phyloP scores from a whole-genome alignment of 176 grass and related monocot species.

The Secale cereale region DNA sequence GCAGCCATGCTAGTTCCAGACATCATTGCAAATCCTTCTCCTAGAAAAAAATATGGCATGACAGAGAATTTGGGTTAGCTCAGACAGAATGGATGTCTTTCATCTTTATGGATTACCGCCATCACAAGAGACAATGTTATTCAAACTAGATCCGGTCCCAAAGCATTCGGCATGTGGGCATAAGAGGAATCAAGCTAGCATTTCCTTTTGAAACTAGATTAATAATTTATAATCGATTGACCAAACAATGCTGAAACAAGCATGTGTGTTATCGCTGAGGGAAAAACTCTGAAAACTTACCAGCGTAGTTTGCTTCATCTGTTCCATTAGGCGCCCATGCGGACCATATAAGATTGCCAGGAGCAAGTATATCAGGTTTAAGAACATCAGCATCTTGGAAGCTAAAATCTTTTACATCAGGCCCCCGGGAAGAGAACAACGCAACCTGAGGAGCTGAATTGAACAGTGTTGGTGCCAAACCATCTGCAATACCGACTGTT shows the following conservation, averaged over 20 bases:
- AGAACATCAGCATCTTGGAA: constrained; percentile 99
- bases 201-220: background rate
- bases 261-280: background rate
- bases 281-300: constrained; percentile 30
- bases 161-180: background rate
- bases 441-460: constrained; percentile 98
- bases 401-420: constrained; percentile 99
- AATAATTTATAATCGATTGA: background rate
- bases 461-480: constrained; percentile 81
- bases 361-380: constrained; percentile 93
- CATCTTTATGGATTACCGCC: background rate
- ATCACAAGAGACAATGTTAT: background rate
- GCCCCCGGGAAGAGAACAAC: constrained; percentile 90
- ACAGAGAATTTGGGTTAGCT: background rate
- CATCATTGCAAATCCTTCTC: constrained; percentile 96
- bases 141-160: background rate
- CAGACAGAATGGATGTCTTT: background rate
- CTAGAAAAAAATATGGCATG: constrained; percentile 24
- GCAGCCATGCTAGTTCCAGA: constrained; percentile 99
- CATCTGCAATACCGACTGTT: constrained; percentile 80
- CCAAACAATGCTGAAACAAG: background rate
- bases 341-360: constrained; percentile 94
- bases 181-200: background rate
- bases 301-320: constrained; percentile 83
- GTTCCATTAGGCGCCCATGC: constrained; percentile 97